Evolutionary conservation across 768 basidiomycete species (phyloP).

Genomic region (Cubamyces sp.): DNA sequence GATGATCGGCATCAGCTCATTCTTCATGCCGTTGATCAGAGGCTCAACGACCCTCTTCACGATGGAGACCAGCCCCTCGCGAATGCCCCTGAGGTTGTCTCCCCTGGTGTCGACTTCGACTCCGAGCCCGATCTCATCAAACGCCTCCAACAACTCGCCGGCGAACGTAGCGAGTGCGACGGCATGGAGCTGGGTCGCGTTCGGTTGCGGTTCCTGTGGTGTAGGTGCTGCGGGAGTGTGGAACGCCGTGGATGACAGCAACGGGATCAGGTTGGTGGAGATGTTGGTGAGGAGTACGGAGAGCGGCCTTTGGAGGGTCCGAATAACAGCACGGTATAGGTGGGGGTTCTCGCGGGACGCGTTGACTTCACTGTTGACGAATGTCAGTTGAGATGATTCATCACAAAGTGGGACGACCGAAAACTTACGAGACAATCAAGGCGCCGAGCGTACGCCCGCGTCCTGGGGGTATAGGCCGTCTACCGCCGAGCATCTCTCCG

Average conservation of each 20-base stretch:
- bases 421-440: constrained; percentile 71
- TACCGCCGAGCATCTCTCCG: constrained; percentile 63
- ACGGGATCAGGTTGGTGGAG: constrained; percentile 66
- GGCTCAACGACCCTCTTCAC: constrained; percentile 70
- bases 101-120: constrained; percentile 61
- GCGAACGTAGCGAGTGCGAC: constrained; percentile 70
- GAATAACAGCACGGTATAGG: constrained; percentile 68
- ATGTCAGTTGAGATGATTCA: constrained; percentile 15
- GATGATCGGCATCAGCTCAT: constrained; percentile 62
- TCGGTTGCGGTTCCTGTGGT: constrained; percentile 49
- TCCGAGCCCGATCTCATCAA: constrained; percentile 69
- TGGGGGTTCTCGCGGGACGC: constrained; percentile 65
- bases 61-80: constrained; percentile 72
- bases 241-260: constrained; percentile 69
- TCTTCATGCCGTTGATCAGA: constrained; percentile 61
- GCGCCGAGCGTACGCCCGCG: constrained; percentile 69
- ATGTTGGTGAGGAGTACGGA: constrained; percentile 75
- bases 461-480: constrained; percentile 73
- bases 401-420: constrained; percentile 18
- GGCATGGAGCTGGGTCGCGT: constrained; percentile 73
- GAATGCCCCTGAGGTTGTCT: constrained; percentile 69
- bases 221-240: constrained; percentile 53
- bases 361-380: constrained; percentile 62
- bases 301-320: constrained; percentile 75
- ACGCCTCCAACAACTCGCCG: constrained; percentile 71